Percentiles rank a stretch among this genome's conserved stretches.
These are phyloP conservation scores for Ambrosiella beaveri DNA, from an alignment of 2,329 filamentous ascomycete genomes.

Conservation along the genomic window DNA sequence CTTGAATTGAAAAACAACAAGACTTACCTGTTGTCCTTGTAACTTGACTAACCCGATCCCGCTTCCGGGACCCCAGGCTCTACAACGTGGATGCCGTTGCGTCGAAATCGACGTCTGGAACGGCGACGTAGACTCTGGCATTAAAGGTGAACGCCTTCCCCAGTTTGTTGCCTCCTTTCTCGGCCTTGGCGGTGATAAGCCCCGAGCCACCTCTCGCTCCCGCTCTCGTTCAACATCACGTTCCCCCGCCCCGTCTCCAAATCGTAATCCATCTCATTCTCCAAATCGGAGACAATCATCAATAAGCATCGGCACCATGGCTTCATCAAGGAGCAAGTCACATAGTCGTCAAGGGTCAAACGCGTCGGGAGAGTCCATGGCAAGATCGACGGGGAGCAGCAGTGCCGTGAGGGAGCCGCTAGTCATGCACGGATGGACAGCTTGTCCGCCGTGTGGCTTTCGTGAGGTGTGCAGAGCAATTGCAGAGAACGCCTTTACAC, in stretches of 20 bases:
- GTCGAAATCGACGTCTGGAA: slow-evolving; percentile 96
- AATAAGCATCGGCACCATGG: background rate
- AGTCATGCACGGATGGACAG: slow-evolving; percentile 67
- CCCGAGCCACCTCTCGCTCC: slow-evolving; percentile 21
- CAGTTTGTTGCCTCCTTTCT: slow-evolving; percentile 27
- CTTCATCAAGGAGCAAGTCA: background rate
- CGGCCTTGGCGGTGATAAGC: slow-evolving; percentile 19
- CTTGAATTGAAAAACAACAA: background rate
- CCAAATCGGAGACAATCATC: background rate
- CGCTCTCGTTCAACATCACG: slow-evolving; percentile 15
- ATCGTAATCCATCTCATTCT: background rate
- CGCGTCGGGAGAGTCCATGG: no score
- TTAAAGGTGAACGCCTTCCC: slow-evolving; percentile 30
- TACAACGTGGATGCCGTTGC: slow-evolving; percentile 65
- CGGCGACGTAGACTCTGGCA: slow-evolving; percentile 35
- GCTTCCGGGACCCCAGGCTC: slow-evolving; percentile 30
- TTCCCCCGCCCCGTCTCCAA: background rate
- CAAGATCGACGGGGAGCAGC: slow-evolving; percentile 8
- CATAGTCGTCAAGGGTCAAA: no score
- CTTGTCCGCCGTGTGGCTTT: slow-evolving; percentile 75
- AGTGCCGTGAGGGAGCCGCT: slow-evolving; percentile 41
- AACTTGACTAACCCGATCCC: background rate
- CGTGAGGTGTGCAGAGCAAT: slow-evolving; percentile 72
- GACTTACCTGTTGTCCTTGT: background rate
- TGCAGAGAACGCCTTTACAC: slow-evolving; percentile 58